A percentile compares a stretch with the other conserved stretches of the same genome.
phyloP scores from a whole-genome alignment of 164 flowering plant species.

The Santalum album region DNA sequence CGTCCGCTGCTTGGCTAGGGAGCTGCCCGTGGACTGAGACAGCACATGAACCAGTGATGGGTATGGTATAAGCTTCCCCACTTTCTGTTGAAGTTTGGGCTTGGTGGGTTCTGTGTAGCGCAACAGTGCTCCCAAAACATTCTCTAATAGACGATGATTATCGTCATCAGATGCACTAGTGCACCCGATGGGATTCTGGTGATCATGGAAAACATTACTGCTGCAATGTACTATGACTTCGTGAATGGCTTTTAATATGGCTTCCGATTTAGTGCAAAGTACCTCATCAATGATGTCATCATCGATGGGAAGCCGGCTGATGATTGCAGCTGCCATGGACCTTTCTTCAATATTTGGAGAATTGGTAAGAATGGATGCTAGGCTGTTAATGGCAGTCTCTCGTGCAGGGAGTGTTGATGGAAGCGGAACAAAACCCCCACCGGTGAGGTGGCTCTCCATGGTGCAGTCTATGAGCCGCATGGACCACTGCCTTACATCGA shows the following conservation, averaged over 20 bases:
- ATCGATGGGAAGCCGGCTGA: slow-evolving; percentile 17
- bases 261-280: slow-evolving; percentile 18
- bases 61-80: slow-evolving; percentile 15
- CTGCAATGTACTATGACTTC: slow-evolving; percentile 15
- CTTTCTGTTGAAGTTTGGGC: slow-evolving; percentile 20
- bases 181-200: too few species aligned
- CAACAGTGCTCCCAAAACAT: slow-evolving; percentile 19
- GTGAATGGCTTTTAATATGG: slow-evolving; percentile 17
- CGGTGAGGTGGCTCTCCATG: slow-evolving; percentile 11
- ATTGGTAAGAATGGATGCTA: slow-evolving; percentile 9
- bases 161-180: neutral
- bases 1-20: slow-evolving; percentile 18
- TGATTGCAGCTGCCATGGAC: slow-evolving; percentile 19
- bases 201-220: too few species aligned
- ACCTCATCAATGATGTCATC: slow-evolving; percentile 14
- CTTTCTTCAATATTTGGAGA: slow-evolving; percentile 15
- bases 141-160: slow-evolving; percentile 12
- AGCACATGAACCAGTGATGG: slow-evolving; percentile 18
- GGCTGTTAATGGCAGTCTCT: slow-evolving; percentile 14
- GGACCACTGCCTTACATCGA: slow-evolving; percentile 5
- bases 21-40: slow-evolving; percentile 16
- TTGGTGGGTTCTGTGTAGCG: slow-evolving; percentile 21
- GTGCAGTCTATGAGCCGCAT: slow-evolving; percentile 15
- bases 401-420: slow-evolving; percentile 14
- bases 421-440: slow-evolving; percentile 23